Evolutionary conservation across 768 basidiomycete genomes (phyloP), one percentile per base, ranked within the genome.

Genomic region (Naganishia onofrii): DNA sequence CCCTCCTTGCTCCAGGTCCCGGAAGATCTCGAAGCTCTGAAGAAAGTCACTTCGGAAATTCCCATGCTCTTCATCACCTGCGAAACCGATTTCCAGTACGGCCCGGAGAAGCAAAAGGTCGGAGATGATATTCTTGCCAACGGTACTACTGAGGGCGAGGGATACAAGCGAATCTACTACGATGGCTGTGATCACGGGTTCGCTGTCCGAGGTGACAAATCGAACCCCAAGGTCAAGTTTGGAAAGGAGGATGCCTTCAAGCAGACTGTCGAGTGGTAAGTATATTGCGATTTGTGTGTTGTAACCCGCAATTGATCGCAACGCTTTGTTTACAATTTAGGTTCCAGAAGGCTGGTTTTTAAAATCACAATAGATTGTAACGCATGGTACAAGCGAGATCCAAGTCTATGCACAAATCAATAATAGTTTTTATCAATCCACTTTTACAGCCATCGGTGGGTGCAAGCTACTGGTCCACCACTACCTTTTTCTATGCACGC

Each of bases 11-110:
- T 89, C 58, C 66, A 85, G 46, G 70, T 85, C 42, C 87, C 88
- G 19, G 82, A 77, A 0, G 90, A 91, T 80, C 83, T 91, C 54
- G 83, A 89, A 83, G 88, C 87, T 77, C 73, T 80, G 54, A 67
- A 74, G 54, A 57, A 2, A 34, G 60, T 63, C 13, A 73, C 58
- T 13, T 82, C 87, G 34, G 84, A 84, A 55, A 84, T 84, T 0
- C 87, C 89, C 26, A 82, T 90, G 31, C 84, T 90, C 46, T 87
- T 89, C 81, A 89, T 89, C 82, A 86, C 85, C 52, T 89, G 64
- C 55, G 66, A 74, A 57, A 66, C 65, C 64, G 74, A 72, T 77
- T 1, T 42, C 5, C 78, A 79, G 74, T 90, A 88, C 83, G 85
- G 87, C 7, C 55, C 46, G 0, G 84, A 85, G 48, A 63, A 82